Base-by-base conservation (phyloP, 805 yeast species). In the Komagataella pseudopastoris region DNA sequence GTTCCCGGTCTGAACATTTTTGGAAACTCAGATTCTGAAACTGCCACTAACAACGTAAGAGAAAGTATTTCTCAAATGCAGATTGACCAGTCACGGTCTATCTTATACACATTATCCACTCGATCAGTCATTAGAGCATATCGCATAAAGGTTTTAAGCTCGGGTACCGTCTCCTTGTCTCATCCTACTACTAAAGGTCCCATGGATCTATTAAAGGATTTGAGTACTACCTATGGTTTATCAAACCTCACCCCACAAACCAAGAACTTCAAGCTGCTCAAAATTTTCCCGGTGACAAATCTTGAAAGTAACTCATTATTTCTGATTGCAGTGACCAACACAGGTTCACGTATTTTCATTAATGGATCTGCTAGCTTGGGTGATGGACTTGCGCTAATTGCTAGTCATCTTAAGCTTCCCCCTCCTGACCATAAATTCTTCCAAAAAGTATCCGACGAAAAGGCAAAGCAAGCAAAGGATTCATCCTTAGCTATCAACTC, bases 111-210 rank as follows among this genome's bases (percentile, higher is more conserved):
- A 0, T 74, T 93, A 49, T 85, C 96, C 0, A 83, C 88, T 20
- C 80, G 76, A 53, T 88, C 96, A 0, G 76, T 80, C n/a, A 79
- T 93, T 18, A 77, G 95, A 58, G 87, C 88, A 3, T 91, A 88
- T 64, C 76, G 77, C 60, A 71, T 87, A 55, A 71, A 69, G 23
- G 59, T 65, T 43, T 66, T 67, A 14, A 59, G 64, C n/a, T 62
- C 74, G 67, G 59, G 63, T 49, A 57, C 68, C 63, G 56, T 58
- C 12, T 57, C 58, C 10, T 50, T 65, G 6, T 66, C 68, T 3
- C 52, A 60, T 3, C 59, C 60, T 36, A 55, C 65, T 49, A 65
- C 66, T 45, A 69, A 77, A 49, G 65, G 71, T 10, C 75, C 80
- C 1, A 59, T 67, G 17, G 75, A 73, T 52, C 67, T 78, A 17